Percentiles rank a stretch among this genome's conserved stretches.
Conservation (phyloP, 108 stramenopile species). For the Parietichytrium sp. region DNA sequence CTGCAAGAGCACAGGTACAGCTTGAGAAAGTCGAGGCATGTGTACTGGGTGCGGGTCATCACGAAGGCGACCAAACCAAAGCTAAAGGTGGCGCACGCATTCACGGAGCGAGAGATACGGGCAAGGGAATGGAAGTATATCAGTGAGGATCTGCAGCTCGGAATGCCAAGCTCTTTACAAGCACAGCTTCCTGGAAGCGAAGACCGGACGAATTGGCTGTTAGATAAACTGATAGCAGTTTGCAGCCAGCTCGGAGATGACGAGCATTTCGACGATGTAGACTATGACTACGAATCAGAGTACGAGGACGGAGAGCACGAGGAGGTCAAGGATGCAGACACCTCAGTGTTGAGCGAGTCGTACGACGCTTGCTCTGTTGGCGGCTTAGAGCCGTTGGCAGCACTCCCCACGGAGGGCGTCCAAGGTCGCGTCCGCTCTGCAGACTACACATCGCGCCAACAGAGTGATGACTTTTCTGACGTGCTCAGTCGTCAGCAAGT, state of each 20-base stretch:
- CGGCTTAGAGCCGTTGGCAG: too few relatives aligned
- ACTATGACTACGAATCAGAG: not conserved
- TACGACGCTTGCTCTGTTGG: too few relatives aligned
- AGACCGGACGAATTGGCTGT: not conserved
- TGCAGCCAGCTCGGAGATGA: not conserved
- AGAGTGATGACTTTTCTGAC: not conserved
- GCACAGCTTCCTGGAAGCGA: not conserved
- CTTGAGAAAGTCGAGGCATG: not conserved
- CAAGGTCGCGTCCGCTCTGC: too few relatives aligned
- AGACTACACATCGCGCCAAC: too few relatives aligned
- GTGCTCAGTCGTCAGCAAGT: too few relatives aligned
- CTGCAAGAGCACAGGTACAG: conserved; percentile 24
- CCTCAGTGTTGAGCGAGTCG: too few relatives aligned
- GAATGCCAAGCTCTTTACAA: not conserved
- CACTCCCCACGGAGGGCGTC: too few relatives aligned
- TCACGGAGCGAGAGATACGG: not conserved
- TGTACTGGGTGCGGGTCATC: conserved; percentile 32
- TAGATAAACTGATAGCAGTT: not conserved
- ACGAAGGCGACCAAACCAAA: conserved; percentile 7
- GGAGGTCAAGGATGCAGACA: not conserved
- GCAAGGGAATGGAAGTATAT: conserved; percentile 36
- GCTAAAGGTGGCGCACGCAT: not conserved
- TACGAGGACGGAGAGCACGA: not conserved
- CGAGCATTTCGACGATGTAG: not conserved
- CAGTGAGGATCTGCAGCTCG: not conserved